Percentiles rank a stretch among this genome's conserved stretches.
phyloP scores from a whole-genome alignment of 208 protist genomes.

The Paratrypanosoma confusum region DNA sequence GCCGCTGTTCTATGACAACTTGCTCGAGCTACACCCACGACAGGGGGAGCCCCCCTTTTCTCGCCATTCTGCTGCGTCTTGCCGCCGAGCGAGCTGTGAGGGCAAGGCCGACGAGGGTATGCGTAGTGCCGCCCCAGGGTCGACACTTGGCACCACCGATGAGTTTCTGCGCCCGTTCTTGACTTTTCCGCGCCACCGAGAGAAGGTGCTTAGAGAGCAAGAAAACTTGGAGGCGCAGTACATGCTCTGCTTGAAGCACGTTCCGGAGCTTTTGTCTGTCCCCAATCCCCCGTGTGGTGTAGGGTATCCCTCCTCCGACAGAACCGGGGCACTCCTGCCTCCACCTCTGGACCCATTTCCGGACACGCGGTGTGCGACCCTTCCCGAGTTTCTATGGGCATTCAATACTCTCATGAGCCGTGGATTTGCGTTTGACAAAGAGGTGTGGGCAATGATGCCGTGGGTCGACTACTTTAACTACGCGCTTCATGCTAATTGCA shows the following conservation, averaged over 20 bases:
- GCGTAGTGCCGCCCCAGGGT: not conserved
- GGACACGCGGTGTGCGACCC: slow-evolving; percentile 4
- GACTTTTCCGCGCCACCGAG: slow-evolving; percentile 26
- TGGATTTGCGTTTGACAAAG: slow-evolving; percentile 66
- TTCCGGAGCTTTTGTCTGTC: slow-evolving; percentile 26
- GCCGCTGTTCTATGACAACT: slow-evolving; percentile 66
- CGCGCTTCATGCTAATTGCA: slow-evolving; percentile 48
- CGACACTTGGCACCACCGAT: slow-evolving; percentile 1
- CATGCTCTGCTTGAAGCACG: slow-evolving; percentile 16
- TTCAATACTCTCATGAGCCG: slow-evolving; percentile 83
- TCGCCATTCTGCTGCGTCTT: no score
- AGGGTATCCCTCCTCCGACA: no score
- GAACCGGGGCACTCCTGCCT: not conserved
- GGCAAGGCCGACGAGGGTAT: not conserved
- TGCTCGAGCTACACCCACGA: slow-evolving; percentile 43
- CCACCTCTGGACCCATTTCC: not conserved
- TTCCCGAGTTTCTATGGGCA: slow-evolving; percentile 64
- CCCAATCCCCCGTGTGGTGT: slow-evolving; percentile 1
- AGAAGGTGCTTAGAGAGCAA: slow-evolving; percentile 33
- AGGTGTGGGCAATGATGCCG: slow-evolving; percentile 86
- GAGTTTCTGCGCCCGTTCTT: slow-evolving; percentile 15
- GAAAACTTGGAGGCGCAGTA: slow-evolving; percentile 21
- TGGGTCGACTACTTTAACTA: slow-evolving; percentile 91
- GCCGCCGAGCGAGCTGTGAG: not conserved
- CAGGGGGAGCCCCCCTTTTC: not conserved